Percentiles rank a stretch among this genome's conserved stretches.
phyloP scores from a whole-genome alignment of 345 rosid genomes.

The Eucalyptus erythrocorys region DNA sequence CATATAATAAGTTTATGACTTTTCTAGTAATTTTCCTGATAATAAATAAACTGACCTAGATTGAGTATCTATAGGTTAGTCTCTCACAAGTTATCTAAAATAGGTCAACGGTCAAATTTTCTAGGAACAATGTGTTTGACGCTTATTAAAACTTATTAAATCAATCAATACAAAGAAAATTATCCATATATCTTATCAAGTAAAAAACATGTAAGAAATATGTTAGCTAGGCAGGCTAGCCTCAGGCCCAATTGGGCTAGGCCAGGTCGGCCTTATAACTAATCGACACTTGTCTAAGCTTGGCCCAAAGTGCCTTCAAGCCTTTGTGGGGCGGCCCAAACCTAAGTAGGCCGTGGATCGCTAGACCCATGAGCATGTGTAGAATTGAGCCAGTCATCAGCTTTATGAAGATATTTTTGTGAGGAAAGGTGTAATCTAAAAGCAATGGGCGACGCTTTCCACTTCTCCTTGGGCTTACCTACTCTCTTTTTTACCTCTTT shows the following conservation, averaged over 20 bases:
- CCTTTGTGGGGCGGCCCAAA: neutral
- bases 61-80: too few relatives aligned
- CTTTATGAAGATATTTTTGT: neutral
- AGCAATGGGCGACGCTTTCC: too few relatives aligned
- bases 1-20: too few relatives aligned
- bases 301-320: neutral
- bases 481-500: too few relatives aligned
- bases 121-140: neutral
- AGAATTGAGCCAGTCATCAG: neutral
- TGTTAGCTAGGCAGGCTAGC: neutral
- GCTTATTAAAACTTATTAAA: neutral
- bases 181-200: neutral
- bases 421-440: neutral
- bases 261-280: neutral
- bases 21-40: accelerated
- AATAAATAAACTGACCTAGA: accelerated
- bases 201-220: neutral
- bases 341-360: neutral
- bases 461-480: too few relatives aligned
- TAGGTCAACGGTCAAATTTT: neutral
- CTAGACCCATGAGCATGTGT: neutral
- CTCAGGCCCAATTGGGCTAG: neutral
- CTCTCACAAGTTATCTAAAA: neutral
- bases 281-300: neutral
- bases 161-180: too few relatives aligned